Evolutionary conservation across 73 alveolate species (phyloP), one percentile per base, ranked within the genome.

Genomic region (Durusdinium trenchii): DNA sequence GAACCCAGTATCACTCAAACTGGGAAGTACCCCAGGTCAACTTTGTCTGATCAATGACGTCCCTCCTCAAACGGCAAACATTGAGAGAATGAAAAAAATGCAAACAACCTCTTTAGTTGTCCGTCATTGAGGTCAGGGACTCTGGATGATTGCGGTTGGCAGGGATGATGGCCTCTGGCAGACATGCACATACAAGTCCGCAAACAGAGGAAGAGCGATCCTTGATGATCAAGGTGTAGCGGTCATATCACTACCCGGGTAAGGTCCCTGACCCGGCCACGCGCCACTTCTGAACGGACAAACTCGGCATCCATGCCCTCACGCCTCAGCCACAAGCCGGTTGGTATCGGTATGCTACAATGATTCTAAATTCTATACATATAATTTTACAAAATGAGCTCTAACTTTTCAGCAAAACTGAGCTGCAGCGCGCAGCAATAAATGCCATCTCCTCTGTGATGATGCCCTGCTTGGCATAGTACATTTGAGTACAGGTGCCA

Each of bases 401-500:
- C 64, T 54, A 54, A 54, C 64, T 20, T 12, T 20, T 20, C 20
- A 54, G 20, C 9, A 54, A 54, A 54, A 6, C 87, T 43, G 28
- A n/a, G 91, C 71, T 43, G 71, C 91, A 9, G 35, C 75, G 60
- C 98, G 98, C 98, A 4, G 98, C 98, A 20, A 91, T 91, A 89
- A 91, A 91, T 36, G 98, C 86, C 98, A 91, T 91, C 95, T 87
- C 95, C 60, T 67, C 89, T 6, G 98, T 91, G 46, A 91, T 91
- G 61, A 91, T 26, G 76, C 98, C 98, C 98, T 91, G 87, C 98
- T 69, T 73, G 47, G 98, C 98, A 30, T 91, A 91, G 78, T 69
- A 69, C 98, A 91, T 91, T 67, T 91, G 98, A 30, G 98, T 91
- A 89, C 98, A 91, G 3, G 98, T 91, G 45, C 98, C 98, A 47